Conservation (phyloP, 306 rosid species). For the Rosa lucieae region DNA sequence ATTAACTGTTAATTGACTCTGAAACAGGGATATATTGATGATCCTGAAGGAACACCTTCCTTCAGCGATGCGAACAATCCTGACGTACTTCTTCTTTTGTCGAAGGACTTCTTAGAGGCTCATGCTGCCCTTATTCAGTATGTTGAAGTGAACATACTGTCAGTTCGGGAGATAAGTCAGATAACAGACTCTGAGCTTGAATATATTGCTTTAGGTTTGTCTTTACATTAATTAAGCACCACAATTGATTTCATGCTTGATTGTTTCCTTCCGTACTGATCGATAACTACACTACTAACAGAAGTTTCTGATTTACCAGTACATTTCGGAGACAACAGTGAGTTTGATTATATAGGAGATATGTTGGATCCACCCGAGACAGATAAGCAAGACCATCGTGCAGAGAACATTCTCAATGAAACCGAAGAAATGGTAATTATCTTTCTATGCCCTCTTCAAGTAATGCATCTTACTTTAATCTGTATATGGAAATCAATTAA, state of each 20-base stretch:
- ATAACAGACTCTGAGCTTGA: not conserved
- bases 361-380: not conserved
- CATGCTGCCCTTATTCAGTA: not conserved
- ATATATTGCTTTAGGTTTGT: conserved; percentile 3
- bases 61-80: not conserved
- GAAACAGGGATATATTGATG: conserved; percentile 1
- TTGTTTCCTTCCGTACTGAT: not conserved
- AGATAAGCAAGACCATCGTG: not conserved
- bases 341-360: not conserved
- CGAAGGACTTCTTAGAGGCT: conserved; percentile 4
- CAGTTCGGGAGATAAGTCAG: not conserved
- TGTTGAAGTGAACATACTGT: not conserved
- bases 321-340: not conserved
- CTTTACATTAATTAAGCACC: not conserved
- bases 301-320: not conserved
- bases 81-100: conserved; percentile 1
- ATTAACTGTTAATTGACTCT: not conserved
- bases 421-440: not conserved
- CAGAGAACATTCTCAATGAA: not conserved
- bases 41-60: not conserved
- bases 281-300: not conserved
- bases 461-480: not conserved
- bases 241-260: not conserved
- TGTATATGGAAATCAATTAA: not conserved
- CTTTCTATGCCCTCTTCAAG: not conserved